These are phyloP conservation scores for Apiospora rasikravindrae DNA, from an alignment of 2,329 filamentous ascomycete genomes.

Conservation along the genomic window DNA sequence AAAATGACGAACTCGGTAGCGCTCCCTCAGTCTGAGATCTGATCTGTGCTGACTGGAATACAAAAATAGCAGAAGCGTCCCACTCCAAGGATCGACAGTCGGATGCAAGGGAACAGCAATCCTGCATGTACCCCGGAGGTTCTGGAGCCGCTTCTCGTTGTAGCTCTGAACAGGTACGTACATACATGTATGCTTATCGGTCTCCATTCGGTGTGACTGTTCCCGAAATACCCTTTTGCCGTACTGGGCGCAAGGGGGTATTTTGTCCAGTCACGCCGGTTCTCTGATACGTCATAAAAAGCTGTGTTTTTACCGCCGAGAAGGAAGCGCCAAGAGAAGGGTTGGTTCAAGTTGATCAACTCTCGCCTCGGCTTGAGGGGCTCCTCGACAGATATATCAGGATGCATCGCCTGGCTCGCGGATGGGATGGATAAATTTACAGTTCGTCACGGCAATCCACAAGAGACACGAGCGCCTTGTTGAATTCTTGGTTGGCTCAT, in stretches of 20 bases:
- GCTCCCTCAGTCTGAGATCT: no score
- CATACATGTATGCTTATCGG: background rate
- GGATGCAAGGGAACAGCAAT: background rate
- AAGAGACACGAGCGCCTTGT: no score
- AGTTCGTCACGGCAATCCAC: no score
- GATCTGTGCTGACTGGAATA: no score
- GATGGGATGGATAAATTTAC: no score
- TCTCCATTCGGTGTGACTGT: background rate
- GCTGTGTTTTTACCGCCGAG: background rate
- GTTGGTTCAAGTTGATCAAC: no score
- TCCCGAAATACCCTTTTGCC: background rate
- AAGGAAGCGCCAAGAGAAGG: background rate
- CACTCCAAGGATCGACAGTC: background rate
- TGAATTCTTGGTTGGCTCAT: background rate
- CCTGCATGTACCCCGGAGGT: background rate
- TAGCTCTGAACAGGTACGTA: background rate
- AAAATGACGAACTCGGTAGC: no score
- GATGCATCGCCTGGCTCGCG: no score
- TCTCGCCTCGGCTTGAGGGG: no score
- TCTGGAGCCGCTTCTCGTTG: background rate
- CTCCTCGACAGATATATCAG: no score
- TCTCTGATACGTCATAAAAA: background rate
- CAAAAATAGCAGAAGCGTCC: constrained; percentile 25
- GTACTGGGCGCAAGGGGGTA: background rate
- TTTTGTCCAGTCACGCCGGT: background rate